Base-by-base conservation (phyloP, 257 asterid species). In the Solanum chiquidenum region DNA sequence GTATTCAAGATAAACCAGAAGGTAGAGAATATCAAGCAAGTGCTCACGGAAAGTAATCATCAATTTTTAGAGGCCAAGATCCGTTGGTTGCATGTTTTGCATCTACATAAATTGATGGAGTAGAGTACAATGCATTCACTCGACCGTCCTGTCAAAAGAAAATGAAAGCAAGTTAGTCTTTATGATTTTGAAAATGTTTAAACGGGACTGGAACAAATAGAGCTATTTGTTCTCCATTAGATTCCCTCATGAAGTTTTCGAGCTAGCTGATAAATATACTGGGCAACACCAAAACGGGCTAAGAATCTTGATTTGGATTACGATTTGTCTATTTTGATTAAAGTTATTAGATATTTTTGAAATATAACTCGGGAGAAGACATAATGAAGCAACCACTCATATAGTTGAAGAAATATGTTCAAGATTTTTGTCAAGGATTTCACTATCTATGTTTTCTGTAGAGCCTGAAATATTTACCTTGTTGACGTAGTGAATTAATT, bases 31-130 rank as follows among this genome's bases (percentile, higher is more conserved):
- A 82, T 87, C 88, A 77, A 68, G 27, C 55, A 37, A 44, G n/a
- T 55, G 79, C 98, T 92, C 91, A 96, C 99, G 99, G 99, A 89
- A 95, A 96, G 92, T 93, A 96, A 88, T 96, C 99, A 89, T 93
- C 98, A 9, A 88, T 88, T 90, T 95, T 95, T 87, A 96, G 92
- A 79, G 98, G 98, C 98, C 98, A 96, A 8, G 96, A 49, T 75
- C 89, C 91, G 46, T 90, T 89, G 60, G 94, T 90, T 21, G 94
- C 95, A 85, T 91, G 89, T 89, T 96, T 95, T 52, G 98, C 98
- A 90, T 96, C 98, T 9, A 94, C 94, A 88, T 96, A 96, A 86
- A 94, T 73, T 40, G 98, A 95, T 83, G 98, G 99, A 7, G 99
- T 95, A 83, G 99, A 96, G 91, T 96, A 96, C 86, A 96, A 90